Evolutionary conservation across 2,329 filamentous ascomycete genomes (phyloP), one percentile per base, ranked within the genome.

Genomic region (Talaromyces sp.): DNA sequence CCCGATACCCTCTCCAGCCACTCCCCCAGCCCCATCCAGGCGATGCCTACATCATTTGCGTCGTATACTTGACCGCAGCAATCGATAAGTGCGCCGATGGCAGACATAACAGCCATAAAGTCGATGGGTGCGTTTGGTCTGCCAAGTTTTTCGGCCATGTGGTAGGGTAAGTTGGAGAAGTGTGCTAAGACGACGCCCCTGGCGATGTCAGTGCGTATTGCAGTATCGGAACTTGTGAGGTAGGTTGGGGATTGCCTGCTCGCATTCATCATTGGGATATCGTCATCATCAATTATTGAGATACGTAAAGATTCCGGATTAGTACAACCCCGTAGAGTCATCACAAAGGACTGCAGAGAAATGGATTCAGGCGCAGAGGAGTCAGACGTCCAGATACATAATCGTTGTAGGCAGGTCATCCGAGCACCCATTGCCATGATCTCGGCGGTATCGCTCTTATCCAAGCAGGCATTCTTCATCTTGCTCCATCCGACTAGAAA

Each of bases 131-230:
- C n/a, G 33, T 60, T 25, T 33, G 62, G 62, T 60, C 37, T 64
- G 7, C 56, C 56, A n/a, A 64, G 25, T 64, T 43, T 50, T 25
- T 27, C 37, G n/a, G 62, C 56, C 62, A 64, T 60, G 17, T 37
- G 62, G n/a, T 58, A 54, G 35, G 62, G 62, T 3, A 64, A 56
- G 17, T 22, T 43, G 15, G 5, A 41, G 41, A 64, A 39, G 27
- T 54, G 43, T 10, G 45, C 35, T 22, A 60, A 6, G 10, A 60
- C 22, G 4, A 22, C 8, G 22, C 17, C 4, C 8, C 4, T 50
- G 15, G 59, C 11, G n/a, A 50, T 50, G 22, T 61, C 43, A n/a
- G 59, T 50, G 43, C 31, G 59, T 37, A 61, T 37, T 25, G 31
- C 37, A 15, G 25, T 2, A 15, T 61, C 50, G 0, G 59, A 9